These are phyloP conservation scores for Taphrina communis DNA, from an alignment of 1,139 yeast genomes.

Conservation along the genomic window DNA sequence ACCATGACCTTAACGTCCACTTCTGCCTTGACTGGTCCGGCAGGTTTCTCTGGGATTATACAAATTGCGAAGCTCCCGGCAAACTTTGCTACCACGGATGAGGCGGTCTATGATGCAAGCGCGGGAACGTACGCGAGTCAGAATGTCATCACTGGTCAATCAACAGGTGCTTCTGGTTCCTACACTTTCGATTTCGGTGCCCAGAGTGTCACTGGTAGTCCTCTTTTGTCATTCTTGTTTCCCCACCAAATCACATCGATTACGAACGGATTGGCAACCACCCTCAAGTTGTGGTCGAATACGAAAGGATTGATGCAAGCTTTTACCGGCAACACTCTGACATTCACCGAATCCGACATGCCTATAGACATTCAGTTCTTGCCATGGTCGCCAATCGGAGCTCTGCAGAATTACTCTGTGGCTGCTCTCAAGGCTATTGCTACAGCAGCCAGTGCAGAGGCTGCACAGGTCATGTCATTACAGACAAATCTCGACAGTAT, in stretches of 20 bases:
- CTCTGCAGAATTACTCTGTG: slow-evolving; percentile 56
- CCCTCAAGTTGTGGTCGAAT: slow-evolving; percentile 60
- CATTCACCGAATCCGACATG: slow-evolving; percentile 63
- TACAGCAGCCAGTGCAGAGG: slow-evolving; percentile 62
- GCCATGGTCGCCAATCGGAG: slow-evolving; percentile 57
- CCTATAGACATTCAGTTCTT: slow-evolving; percentile 57
- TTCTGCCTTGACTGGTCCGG: slow-evolving; percentile 55
- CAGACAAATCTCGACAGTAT: slow-evolving; percentile 61
- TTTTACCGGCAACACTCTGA: slow-evolving; percentile 59
- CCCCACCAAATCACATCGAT: slow-evolving; percentile 73
- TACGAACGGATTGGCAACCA: slow-evolving; percentile 52
- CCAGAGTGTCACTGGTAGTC: slow-evolving; percentile 49
- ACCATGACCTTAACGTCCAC: slow-evolving; percentile 47
- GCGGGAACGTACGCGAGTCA: slow-evolving; percentile 65
- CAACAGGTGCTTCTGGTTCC: slow-evolving; percentile 54
- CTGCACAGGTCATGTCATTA: slow-evolving; percentile 61
- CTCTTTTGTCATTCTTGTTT: slow-evolving; percentile 66
- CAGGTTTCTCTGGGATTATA: slow-evolving; percentile 61
- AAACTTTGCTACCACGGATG: slow-evolving; percentile 21
- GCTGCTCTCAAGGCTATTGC: slow-evolving; percentile 60
- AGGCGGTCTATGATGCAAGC: slow-evolving; percentile 58
- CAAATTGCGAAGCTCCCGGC: slow-evolving; percentile 67
- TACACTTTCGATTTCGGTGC: slow-evolving; percentile 60
- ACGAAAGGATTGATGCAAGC: slow-evolving; percentile 74
- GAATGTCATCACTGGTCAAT: slow-evolving; percentile 55